Percentiles rank a stretch among this genome's conserved stretches.
These are phyloP conservation scores for Sporisorium sorghi DNA, from an alignment of 1,284 basidiomycete species.

Conservation along the genomic window DNA sequence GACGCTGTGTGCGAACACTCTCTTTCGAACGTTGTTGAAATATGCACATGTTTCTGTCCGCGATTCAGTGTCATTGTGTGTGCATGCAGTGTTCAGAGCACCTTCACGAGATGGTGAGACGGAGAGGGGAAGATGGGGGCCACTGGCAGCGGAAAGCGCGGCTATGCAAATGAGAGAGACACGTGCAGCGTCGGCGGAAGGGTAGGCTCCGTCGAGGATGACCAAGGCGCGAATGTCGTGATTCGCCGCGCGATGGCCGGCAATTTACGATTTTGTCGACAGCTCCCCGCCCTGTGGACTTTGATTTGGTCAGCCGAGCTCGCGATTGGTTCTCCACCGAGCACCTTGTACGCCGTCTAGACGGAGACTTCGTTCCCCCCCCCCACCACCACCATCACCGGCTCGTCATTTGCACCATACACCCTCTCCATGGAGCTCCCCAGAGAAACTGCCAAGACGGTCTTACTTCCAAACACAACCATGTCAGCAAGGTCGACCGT, in stretches of 20 bases:
- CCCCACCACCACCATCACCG: background rate
- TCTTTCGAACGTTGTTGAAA: background rate
- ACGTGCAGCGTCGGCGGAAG: background rate
- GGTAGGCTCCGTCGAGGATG: background rate
- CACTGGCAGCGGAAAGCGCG: background rate
- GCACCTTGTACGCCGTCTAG: too few relatives aligned
- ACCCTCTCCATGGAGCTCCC: too few relatives aligned
- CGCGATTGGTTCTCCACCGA: background rate
- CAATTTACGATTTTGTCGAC: background rate
- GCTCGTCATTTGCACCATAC: too few relatives aligned
- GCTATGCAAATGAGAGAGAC: background rate
- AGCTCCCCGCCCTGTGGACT: too few relatives aligned
- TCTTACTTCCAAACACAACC: too few relatives aligned
- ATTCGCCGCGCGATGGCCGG: background rate
- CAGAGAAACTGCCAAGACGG: too few relatives aligned
- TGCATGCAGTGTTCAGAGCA: too few relatives aligned
- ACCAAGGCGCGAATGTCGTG: constrained; percentile 1
- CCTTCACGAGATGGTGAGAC: background rate
- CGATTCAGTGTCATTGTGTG: background rate
- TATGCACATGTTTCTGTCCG: background rate
- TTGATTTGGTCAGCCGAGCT: constrained; percentile 1
- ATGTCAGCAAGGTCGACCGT: background rate
- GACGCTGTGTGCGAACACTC: background rate
- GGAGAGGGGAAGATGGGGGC: background rate
- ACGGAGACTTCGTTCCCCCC: too few relatives aligned